These are phyloP conservation scores for Zalerion maritima DNA, from an alignment of 495 filamentous ascomycete genomes.

Conservation along the genomic window DNA sequence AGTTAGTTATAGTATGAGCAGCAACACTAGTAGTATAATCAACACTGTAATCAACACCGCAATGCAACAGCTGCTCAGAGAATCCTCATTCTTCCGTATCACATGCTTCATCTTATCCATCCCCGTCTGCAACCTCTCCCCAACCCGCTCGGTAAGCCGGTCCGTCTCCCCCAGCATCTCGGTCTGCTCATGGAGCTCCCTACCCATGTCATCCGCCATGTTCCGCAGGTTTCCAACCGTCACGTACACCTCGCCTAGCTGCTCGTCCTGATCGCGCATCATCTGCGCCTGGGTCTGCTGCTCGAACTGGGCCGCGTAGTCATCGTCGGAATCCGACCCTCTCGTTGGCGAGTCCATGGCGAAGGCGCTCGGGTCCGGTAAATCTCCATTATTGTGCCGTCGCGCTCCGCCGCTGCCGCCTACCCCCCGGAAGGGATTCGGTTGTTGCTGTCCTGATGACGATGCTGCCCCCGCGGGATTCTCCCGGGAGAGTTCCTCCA, in stretches of 20 bases:
- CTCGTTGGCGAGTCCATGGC: slow-evolving; percentile 25
- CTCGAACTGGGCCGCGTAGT: slow-evolving; percentile 79
- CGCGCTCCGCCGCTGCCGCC: slow-evolving; percentile 11
- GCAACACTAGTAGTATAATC: slow-evolving; percentile 65
- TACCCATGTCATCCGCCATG: slow-evolving; percentile 88
- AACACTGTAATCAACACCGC: slow-evolving; percentile 71
- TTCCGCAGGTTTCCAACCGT: slow-evolving; percentile 80
- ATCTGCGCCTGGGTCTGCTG: slow-evolving; percentile 80
- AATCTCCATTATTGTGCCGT: slow-evolving; percentile 25
- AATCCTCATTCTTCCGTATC: slow-evolving; percentile 84
- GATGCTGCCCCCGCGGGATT: no score
- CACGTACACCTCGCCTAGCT: slow-evolving; percentile 78
- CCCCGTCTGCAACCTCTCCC: slow-evolving; percentile 69
- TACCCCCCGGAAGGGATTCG: slow-evolving; percentile 5
- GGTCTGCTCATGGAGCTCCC: slow-evolving; percentile 86
- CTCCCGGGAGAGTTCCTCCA: slow-evolving; percentile 75
- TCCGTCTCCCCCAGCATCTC: slow-evolving; percentile 72
- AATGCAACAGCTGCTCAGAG: slow-evolving; percentile 84
- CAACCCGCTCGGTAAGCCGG: slow-evolving; percentile 68
- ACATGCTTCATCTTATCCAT: slow-evolving; percentile 74
- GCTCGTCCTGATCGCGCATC: slow-evolving; percentile 90
- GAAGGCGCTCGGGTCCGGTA: slow-evolving; percentile 64
- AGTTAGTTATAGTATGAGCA: slow-evolving; percentile 37
- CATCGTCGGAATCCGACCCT: slow-evolving; percentile 29
- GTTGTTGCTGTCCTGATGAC: slow-evolving; percentile 31